A percentile compares a stretch with the other conserved stretches of the same genome.
phyloP scores from a whole-genome alignment of 1,139 yeast species.

The Wickerhamiella infanticola region DNA sequence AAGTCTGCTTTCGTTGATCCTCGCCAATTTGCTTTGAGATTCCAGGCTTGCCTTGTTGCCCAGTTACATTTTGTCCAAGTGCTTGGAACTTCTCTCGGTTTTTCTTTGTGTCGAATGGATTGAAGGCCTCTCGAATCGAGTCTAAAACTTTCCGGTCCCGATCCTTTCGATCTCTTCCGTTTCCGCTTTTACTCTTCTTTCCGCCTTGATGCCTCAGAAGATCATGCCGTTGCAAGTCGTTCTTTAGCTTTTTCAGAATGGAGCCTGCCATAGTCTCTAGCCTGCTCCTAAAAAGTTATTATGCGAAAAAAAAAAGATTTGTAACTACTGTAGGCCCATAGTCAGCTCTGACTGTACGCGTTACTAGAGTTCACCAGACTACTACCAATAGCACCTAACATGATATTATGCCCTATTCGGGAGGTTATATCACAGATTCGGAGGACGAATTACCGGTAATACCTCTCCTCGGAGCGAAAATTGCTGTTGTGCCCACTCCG shows the following conservation, averaged over 20 bases:
- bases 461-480: not conserved
- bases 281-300: too few relatives aligned
- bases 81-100: constrained; percentile 55
- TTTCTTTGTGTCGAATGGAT: constrained; percentile 71
- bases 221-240: constrained; percentile 13
- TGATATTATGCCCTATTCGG: not conserved
- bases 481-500: too few relatives aligned
- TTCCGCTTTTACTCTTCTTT: constrained; percentile 9
- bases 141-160: constrained; percentile 22
- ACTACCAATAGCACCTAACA: too few relatives aligned
- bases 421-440: not conserved
- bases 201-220: constrained; percentile 12
- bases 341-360: not conserved
- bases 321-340: not conserved
- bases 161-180: constrained; percentile 10
- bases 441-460: not conserved
- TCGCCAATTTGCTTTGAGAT: constrained; percentile 64
- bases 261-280: constrained; percentile 13
- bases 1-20: constrained; percentile 50
- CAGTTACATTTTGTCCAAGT: constrained; percentile 39
- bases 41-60: constrained; percentile 61
- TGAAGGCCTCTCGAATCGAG: constrained; percentile 65
- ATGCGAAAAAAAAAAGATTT: too few relatives aligned
- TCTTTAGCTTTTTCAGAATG: constrained; percentile 13
- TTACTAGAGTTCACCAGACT: too few relatives aligned